phyloP scores from a whole-genome alignment of 2,329 filamentous ascomycete species.

The Fusarium sp. region DNA sequence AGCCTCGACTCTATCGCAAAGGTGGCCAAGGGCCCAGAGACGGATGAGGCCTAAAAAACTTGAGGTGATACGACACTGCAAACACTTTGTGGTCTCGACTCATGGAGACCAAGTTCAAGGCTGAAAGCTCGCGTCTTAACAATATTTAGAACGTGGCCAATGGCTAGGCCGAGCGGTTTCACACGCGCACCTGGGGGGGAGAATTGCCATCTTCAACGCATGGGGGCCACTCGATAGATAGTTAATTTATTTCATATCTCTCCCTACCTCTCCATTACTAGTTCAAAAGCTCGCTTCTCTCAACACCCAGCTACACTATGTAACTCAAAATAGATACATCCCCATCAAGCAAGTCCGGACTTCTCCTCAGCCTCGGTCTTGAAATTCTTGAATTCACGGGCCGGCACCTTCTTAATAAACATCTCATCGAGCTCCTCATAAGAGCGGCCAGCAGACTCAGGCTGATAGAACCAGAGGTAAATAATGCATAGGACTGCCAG shows the following conservation, averaged over 20 bases:
- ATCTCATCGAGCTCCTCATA: slow-evolving; percentile 44
- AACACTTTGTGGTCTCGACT: too few species aligned
- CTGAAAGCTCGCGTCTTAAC: too few species aligned
- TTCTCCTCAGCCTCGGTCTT: slow-evolving; percentile 25
- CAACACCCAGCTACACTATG: not conserved
- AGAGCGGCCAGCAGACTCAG: slow-evolving; percentile 44
- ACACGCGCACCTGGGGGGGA: too few species aligned
- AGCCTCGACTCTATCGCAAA: too few species aligned
- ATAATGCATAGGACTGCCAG: slow-evolving; percentile 45
- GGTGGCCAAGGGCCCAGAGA: too few species aligned
- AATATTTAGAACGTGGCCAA: too few species aligned
- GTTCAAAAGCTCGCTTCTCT: not conserved
- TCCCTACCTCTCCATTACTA: not conserved
- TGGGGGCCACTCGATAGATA: too few species aligned
- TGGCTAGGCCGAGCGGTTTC: too few species aligned
- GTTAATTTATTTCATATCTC: not conserved
- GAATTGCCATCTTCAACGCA: too few species aligned
- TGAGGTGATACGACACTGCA: too few species aligned
- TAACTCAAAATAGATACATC: not conserved
- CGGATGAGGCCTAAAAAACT: too few species aligned
- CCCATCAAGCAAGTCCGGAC: not conserved
- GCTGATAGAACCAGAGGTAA: slow-evolving; percentile 51
- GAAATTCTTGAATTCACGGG: slow-evolving; percentile 40
- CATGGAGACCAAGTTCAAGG: too few species aligned
- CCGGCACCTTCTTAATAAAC: slow-evolving; percentile 39